These are phyloP conservation scores for Elsinoe batatas DNA, from an alignment of 2,329 filamentous ascomycete genomes.

Conservation along the genomic window DNA sequence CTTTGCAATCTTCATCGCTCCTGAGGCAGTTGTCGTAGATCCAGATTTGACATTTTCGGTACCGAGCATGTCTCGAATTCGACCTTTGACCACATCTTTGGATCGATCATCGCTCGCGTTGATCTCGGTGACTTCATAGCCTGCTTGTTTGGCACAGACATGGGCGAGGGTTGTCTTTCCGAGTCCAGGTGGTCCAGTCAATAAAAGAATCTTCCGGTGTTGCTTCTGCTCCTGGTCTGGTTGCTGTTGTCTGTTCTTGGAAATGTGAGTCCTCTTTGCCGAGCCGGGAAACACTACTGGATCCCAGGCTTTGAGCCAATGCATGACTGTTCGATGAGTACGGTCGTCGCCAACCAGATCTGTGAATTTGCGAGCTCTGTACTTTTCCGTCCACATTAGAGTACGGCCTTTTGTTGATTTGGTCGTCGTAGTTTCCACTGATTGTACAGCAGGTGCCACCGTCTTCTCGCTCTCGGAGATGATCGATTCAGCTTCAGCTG, in stretches of 20 bases:
- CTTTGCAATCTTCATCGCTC: conserved; percentile 60
- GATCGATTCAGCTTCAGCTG: conserved; percentile 52
- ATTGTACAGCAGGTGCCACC: conserved; percentile 28
- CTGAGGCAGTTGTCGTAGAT: conserved; percentile 39
- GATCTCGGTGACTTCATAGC: conserved; percentile 93
- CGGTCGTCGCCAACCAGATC: conserved; percentile 91
- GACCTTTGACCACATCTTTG: conserved; percentile 75
- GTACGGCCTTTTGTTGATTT: conserved; percentile 28
- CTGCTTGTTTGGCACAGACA: conserved; percentile 88
- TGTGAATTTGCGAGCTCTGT: conserved; percentile 81
- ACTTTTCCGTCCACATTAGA: conserved; percentile 93
- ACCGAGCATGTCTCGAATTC: conserved; percentile 82
- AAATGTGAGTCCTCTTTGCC: conserved; percentile 45
- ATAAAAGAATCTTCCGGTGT: conserved; percentile 77
- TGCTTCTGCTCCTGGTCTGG: conserved; percentile 54
- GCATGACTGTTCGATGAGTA: conserved; percentile 79
- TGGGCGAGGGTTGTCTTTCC: conserved; percentile 96
- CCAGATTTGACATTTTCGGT: conserved; percentile 82
- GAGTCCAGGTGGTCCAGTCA: conserved; percentile 84
- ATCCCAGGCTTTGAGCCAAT: conserved; percentile 94
- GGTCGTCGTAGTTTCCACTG: conserved; percentile 30
- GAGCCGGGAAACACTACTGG: conserved; percentile 78
- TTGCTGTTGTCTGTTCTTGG: conserved; percentile 37
- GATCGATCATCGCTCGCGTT: conserved; percentile 96
- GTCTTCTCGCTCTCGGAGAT: conserved; percentile 15